Base-by-base conservation (phyloP, 2,329 filamentous ascomycete species). In the Aspergillus vadensis region DNA sequence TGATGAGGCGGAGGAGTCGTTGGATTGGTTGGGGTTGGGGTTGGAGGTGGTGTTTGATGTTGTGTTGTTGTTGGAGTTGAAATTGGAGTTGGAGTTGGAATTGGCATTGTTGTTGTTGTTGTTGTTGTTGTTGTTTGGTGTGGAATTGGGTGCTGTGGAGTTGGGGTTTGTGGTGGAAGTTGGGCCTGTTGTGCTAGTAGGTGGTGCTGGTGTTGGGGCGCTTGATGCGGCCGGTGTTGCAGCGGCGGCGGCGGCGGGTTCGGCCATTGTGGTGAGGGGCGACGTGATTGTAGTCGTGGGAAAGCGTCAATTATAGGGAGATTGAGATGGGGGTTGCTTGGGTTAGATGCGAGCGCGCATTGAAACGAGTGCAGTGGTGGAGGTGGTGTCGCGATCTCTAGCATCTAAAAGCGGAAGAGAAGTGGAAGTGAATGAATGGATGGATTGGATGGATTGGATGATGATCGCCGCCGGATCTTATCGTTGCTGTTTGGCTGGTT, bases 161-260 rank as follows among this genome's bases (percentile, higher is more conserved):
- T 64, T 58, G 63, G 52, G 6, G 62, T 44, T 41, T 63, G 65
- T 54, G 49, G 58, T 59, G 65, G 64, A 59, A 68, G 21, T 60
- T 60, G 61, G 56, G 30, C 65, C 63, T 55, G 67, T 38, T 25
- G 65, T 52, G 56, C 53, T 64, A 25, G 63, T 53, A 50, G 47
- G 63, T 67, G 50, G 58, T 51, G 68, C 63, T 43, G 66, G 50
- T 39, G 66, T 47, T 39, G 67, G 59, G 54, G 65, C 59, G 57
- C 66, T 61, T 49, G 63, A 64, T 36, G 65, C 56, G n/a, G 52
- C 30, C 15, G 61, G 54, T 36, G 53, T 44, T 38, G 76, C 72
- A 27, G 77, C 70, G 50, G 76, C 70, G 61, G 76, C 73, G 25
- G 77, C 70, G 51, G 76, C 70, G 61, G 77, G 77, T 61, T 81